Evolutionary conservation across 2,329 filamentous ascomycete genomes (phyloP).

Genomic region (Diaporthe vexans): DNA sequence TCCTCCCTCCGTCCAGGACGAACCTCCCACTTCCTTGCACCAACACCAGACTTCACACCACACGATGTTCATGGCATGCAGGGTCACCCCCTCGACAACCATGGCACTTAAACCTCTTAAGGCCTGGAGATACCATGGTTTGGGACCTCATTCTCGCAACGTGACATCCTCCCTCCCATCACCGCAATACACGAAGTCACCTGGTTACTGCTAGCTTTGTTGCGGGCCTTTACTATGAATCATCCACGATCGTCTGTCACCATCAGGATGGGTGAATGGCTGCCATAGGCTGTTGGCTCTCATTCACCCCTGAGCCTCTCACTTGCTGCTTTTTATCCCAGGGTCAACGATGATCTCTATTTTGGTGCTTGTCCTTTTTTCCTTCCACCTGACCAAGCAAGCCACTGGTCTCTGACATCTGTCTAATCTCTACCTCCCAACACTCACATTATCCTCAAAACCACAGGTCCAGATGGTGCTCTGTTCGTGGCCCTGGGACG

Average conservation of each 20-base stretch:
- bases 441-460: not conserved
- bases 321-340: constrained; percentile 19
- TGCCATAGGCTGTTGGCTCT: not conserved
- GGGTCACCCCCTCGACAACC: not conserved
- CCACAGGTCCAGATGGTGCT: too few species aligned
- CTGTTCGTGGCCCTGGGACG: not conserved
- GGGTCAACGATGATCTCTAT: not conserved
- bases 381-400: not conserved
- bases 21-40: not conserved
- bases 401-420: not conserved
- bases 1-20: not conserved
- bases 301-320: not conserved
- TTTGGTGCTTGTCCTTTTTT: not conserved
- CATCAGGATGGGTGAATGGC: not conserved
- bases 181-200: not conserved
- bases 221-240: not conserved
- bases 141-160: not conserved
- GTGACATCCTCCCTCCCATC: not conserved
- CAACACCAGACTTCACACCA: not conserved
- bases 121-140: constrained; percentile 1
- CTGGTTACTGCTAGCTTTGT: not conserved
- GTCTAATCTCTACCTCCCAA: not conserved
- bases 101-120: not conserved
- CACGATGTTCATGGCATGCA: not conserved
- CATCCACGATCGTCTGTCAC: not conserved